These are phyloP conservation scores for Coniella vitis DNA, from an alignment of 2,329 filamentous ascomycete genomes.

Conservation along the genomic window DNA sequence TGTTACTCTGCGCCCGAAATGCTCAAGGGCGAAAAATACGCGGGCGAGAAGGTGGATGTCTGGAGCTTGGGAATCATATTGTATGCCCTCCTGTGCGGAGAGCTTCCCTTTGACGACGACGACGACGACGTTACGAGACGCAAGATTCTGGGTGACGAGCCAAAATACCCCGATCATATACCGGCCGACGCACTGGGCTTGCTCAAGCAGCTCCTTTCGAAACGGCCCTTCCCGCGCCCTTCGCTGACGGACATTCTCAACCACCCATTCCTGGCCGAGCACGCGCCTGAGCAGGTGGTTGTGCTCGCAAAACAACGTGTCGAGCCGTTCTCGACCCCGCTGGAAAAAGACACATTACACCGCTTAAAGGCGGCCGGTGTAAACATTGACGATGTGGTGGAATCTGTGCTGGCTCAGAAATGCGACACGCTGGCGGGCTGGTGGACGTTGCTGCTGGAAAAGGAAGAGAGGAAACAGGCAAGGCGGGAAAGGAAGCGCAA, in stretches of 20 bases:
- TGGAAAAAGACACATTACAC: constrained; percentile 88
- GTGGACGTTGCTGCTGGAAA: constrained; percentile 93
- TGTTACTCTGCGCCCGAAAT: constrained; percentile 98
- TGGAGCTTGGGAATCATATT: constrained; percentile 86
- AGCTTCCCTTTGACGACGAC: constrained; percentile 93
- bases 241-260: constrained; percentile 76
- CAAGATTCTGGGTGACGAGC: constrained; percentile 79
- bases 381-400: constrained; percentile 88
- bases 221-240: constrained; percentile 78
- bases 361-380: constrained; percentile 92
- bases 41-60: constrained; percentile 94
- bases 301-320: constrained; percentile 79
- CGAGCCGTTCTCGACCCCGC: constrained; percentile 71
- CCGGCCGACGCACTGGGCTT: constrained; percentile 71
- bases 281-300: constrained; percentile 80
- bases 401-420: constrained; percentile 82
- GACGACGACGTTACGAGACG: constrained; percentile 81
- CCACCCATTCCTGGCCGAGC: constrained; percentile 80
- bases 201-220: constrained; percentile 76
- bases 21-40: constrained; percentile 97
- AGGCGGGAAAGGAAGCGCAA: constrained; percentile 73
- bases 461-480: constrained; percentile 81
- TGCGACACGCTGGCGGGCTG: constrained; percentile 89
- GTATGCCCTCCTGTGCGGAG: constrained; percentile 74
- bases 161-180: constrained; percentile 75